Conservation (phyloP, 352 stramenopile species). For the Phytophthora megakarya region DNA sequence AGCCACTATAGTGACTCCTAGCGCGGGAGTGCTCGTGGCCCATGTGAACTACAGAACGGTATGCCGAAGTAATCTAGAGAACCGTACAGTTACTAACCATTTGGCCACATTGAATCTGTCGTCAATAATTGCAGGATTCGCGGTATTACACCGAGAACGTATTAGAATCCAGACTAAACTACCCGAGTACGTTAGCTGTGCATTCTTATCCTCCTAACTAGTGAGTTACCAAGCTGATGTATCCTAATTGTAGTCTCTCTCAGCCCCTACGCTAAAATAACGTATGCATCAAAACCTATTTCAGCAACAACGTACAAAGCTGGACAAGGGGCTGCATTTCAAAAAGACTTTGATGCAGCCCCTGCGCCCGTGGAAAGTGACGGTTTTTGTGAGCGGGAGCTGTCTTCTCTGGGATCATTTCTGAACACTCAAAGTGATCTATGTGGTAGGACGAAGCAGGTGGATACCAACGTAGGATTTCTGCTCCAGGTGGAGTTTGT, state of each 20-base stretch:
- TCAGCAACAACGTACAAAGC: constrained; percentile 42
- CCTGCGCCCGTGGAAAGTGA: constrained; percentile 50
- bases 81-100: not conserved
- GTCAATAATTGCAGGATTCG: constrained; percentile 38
- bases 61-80: not conserved
- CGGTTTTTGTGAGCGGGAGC: constrained; percentile 57
- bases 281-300: constrained; percentile 53
- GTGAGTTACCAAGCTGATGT: not conserved
- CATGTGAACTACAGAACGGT: constrained; percentile 63
- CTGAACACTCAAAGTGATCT: constrained; percentile 52
- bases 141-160: constrained; percentile 63
- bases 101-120: not conserved
- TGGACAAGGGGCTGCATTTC: constrained; percentile 45
- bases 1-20: constrained; percentile 44
- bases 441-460: constrained; percentile 48
- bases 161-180: constrained; percentile 54
- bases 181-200: constrained; percentile 37
- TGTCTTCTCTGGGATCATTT: constrained; percentile 46
- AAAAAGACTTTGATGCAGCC: constrained; percentile 50
- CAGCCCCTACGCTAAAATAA: constrained; percentile 47
- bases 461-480: constrained; percentile 49
- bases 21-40: constrained; percentile 46
- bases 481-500: constrained; percentile 55
- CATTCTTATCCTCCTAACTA: not conserved
- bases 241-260: constrained; percentile 31